phyloP scores from a whole-genome alignment of 192 early-diverging fungal species.

The Chytriomyces sp. region DNA sequence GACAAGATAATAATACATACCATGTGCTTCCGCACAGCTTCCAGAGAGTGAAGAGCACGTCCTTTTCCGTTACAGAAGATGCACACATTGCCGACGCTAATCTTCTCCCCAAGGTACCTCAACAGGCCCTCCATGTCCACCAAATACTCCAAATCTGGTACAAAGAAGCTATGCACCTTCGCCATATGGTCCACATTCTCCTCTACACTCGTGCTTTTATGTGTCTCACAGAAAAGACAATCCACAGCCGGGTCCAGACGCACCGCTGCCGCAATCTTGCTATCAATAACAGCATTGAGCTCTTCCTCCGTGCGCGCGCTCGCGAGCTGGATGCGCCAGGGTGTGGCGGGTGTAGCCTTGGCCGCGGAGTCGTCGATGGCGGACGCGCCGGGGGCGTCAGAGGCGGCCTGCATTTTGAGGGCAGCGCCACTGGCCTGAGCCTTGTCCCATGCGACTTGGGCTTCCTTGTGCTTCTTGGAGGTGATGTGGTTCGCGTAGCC shows the following conservation, averaged over 20 bases:
- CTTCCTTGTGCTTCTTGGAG: slow-evolving; percentile 96
- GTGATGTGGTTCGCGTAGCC: slow-evolving; percentile 84
- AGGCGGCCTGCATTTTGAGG: background rate
- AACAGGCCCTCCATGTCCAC: slow-evolving; percentile 86
- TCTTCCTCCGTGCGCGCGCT: slow-evolving; percentile 64
- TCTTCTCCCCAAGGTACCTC: slow-evolving; percentile 91
- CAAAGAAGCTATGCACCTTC: slow-evolving; percentile 86
- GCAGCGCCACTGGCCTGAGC: slow-evolving; percentile 1
- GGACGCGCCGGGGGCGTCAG: background rate
- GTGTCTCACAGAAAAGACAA: slow-evolving; percentile 91
- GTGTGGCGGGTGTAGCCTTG: slow-evolving; percentile 16
- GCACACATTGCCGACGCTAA: slow-evolving; percentile 93
- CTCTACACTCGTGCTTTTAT: slow-evolving; percentile 45
- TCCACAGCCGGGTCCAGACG: slow-evolving; percentile 68
- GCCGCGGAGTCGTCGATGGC: background rate
- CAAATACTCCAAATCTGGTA: slow-evolving; percentile 95
- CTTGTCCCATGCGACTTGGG: slow-evolving; percentile 34
- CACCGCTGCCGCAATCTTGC: slow-evolving; percentile 73
- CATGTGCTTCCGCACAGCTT: slow-evolving; percentile 97
- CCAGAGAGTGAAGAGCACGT: slow-evolving; percentile 73
- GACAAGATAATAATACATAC: slow-evolving; percentile 30
- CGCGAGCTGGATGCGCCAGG: slow-evolving; percentile 48
- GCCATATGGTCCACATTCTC: slow-evolving; percentile 92
- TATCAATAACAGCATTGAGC: slow-evolving; percentile 71
- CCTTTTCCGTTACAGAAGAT: slow-evolving; percentile 94